Evolutionary conservation across 192 early-diverging fungal genomes (phyloP).

Genomic region (Rhizophagus sp.): DNA sequence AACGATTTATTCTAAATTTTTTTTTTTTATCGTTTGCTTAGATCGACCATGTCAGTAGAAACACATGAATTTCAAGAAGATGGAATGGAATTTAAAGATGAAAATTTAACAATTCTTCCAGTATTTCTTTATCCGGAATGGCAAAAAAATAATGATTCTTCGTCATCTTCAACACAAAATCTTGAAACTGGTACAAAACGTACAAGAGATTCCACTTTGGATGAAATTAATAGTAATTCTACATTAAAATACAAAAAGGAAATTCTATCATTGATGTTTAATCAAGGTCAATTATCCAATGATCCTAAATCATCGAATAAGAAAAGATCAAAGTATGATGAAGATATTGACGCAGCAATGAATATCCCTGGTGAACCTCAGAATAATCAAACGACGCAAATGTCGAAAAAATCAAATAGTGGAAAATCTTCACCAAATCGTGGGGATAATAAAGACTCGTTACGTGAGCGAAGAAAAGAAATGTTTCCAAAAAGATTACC

Average conservation of each 20-base stretch:
- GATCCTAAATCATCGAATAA: background rate
- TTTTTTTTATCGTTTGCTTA: conserved; percentile 7
- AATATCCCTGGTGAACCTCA: conserved; percentile 14
- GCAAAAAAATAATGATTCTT: conserved; percentile 9
- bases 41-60: conserved; percentile 50
- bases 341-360: background rate
- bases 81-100: conserved; percentile 55
- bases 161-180: background rate
- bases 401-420: background rate
- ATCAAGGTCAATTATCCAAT: conserved; percentile 7
- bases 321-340: background rate
- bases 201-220: background rate
- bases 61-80: conserved; percentile 57
- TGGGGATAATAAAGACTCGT: background rate
- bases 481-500: conserved; percentile 36
- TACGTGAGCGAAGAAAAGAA: conserved; percentile 6
- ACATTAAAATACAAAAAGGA: conserved; percentile 26
- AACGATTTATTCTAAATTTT: background rate
- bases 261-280: conserved; percentile 28
- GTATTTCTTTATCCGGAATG: conserved; percentile 63
- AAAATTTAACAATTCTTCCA: conserved; percentile 65
- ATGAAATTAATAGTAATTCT: background rate
- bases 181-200: conserved; percentile 8
- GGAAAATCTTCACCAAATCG: conserved; percentile 12
- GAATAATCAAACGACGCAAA: conserved; percentile 19